Base-by-base conservation (phyloP, 1,139 yeast genomes). In the Taphrina confusa region DNA sequence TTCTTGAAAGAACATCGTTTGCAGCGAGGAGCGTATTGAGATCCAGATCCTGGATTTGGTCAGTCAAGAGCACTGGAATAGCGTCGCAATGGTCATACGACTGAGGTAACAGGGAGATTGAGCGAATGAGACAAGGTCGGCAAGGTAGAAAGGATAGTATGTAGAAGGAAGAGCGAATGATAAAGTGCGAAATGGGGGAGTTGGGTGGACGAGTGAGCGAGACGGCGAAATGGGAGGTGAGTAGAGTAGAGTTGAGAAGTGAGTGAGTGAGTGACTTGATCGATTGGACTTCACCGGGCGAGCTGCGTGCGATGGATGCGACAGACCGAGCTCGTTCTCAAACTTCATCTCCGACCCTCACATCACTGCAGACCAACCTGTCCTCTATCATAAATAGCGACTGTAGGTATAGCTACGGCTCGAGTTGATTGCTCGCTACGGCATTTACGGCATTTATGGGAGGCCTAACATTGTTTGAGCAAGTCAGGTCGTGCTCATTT, bases 1-100 rank as follows among this genome's bases (percentile, higher is more conserved):
- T 31, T 5, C 30, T 18, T 22, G 52, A 47, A 6, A 47, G 31
- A 34, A 33, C 52, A 47, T 47, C 52, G 30, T 47, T 47, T 18
- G 52, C 52, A 14, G 52, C 49, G 58, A 54, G 58, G 20, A 54
- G 58, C 23, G 58, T 54, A 20, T 44, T 54, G 58, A 54, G 58
- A 54, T 54, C 58, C 58, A 54, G 58, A 22, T 34, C 51, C 58
- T 54, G 22, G 20, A 23, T 23, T 23, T 9, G 34, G 20, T 47
- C 22, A 47, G 52, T 42, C 42, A 5, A 22, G 52, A 16, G 52
- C 52, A 25, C 36, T 5, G 2, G 25, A 9, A 11, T 11, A 18
- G 5, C 12, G 14, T 45, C 55, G 55, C 44, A 27, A 34, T 9
- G 16, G 9, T 12, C 57, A 11, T 28, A 40, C 57, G 57, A 12